phyloP scores from a whole-genome alignment of 2,329 filamentous ascomycete genomes.

The Fusarium graminum region DNA sequence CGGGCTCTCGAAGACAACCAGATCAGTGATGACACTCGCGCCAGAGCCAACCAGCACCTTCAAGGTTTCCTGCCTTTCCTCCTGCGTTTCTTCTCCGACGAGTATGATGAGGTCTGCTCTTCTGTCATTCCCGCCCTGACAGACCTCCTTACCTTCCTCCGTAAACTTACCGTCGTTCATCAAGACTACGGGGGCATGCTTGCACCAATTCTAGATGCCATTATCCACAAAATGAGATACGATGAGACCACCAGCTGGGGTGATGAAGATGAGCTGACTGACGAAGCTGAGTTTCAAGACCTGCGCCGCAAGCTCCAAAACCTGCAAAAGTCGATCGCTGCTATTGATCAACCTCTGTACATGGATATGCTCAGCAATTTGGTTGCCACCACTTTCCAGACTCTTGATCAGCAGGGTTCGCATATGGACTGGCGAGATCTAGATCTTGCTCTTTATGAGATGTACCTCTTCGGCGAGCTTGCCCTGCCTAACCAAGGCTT shows the following conservation, averaged over 20 bases:
- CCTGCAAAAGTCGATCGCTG: constrained; percentile 91
- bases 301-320: constrained; percentile 90
- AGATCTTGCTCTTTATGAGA: constrained; percentile 92
- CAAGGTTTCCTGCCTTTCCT: constrained; percentile 88
- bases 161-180: constrained; percentile 81
- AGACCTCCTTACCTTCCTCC: constrained; percentile 90
- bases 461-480: constrained; percentile 95
- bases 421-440: constrained; percentile 94
- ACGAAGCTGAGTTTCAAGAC: constrained; percentile 97
- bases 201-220: constrained; percentile 87
- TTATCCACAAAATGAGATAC: constrained; percentile 96
- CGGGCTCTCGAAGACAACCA: constrained; percentile 80
- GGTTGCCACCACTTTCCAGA: constrained; percentile 88
- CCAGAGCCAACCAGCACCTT: constrained; percentile 83
- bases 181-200: constrained; percentile 84
- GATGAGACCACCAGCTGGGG: constrained; percentile 96
- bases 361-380: constrained; percentile 89
- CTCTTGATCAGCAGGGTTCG: constrained; percentile 78
- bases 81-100: constrained; percentile 94
- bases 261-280: constrained; percentile 92
- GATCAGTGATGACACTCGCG: constrained; percentile 72
- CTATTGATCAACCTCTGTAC: constrained; percentile 88
- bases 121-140: constrained; percentile 94
- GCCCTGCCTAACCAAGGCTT: constrained; percentile 89
- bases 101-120: constrained; percentile 98